Conservation (phyloP, 2,329 filamentous ascomycete species). For the Pseudogymnoascus sp. region DNA sequence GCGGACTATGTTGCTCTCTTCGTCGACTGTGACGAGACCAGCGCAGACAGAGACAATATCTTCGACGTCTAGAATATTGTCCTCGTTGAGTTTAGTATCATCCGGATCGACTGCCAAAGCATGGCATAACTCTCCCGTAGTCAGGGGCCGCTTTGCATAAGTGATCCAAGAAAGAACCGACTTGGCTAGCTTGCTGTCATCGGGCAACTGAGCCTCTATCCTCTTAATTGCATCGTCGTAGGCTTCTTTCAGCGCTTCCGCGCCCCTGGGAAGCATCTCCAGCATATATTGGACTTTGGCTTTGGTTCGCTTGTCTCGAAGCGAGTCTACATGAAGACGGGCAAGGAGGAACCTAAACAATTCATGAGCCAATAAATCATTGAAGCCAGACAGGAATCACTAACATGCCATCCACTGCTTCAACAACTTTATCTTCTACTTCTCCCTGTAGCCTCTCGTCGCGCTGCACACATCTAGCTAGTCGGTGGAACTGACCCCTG, state of each 20-base stretch:
- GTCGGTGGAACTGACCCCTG: not conserved
- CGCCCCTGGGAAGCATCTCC: not conserved
- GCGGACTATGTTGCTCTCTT: slow-evolving; percentile 19
- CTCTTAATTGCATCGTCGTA: not conserved
- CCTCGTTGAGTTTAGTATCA: not conserved
- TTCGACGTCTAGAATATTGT: not conserved
- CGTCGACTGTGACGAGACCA: slow-evolving; percentile 22
- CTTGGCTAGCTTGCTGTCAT: not conserved
- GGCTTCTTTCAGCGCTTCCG: not conserved
- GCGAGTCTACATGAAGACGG: not conserved
- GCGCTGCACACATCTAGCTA: not conserved
- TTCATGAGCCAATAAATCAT: not conserved
- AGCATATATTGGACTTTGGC: not conserved
- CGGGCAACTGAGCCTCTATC: not conserved
- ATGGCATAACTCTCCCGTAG: not conserved
- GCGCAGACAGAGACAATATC: slow-evolving; percentile 19
- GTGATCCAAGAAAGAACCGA: not conserved
- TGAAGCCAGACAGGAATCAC: not conserved
- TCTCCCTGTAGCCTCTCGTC: not conserved
- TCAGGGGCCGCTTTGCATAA: not conserved
- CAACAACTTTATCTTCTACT: not conserved
- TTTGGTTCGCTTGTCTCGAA: not conserved
- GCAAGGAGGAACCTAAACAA: slow-evolving; percentile 4
- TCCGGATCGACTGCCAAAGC: not conserved
- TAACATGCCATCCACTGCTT: slow-evolving; percentile 4